These are phyloP conservation scores for Mycena sanguinolenta DNA, from an alignment of 768 basidiomycete genomes.

Conservation along the genomic window DNA sequence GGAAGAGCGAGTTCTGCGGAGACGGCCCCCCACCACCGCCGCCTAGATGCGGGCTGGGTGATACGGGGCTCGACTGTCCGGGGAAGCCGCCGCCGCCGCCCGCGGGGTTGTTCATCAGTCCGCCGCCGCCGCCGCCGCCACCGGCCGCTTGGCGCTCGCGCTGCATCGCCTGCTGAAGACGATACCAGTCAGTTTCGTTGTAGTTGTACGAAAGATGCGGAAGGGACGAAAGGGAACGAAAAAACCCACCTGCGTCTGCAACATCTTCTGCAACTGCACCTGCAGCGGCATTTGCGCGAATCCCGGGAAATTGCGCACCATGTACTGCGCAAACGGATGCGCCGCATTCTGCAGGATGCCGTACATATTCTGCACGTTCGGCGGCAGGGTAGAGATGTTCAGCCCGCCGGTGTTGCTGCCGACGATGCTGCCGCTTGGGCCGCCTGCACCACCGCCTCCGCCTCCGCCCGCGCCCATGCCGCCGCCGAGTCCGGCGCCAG, in stretches of 20 bases:
- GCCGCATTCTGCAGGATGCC: conserved; percentile 65
- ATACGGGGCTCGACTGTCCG: conserved; percentile 41
- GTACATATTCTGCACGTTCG: conserved; percentile 58
- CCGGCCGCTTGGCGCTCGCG: conserved; percentile 40
- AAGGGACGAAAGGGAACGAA: background rate
- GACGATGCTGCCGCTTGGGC: background rate
- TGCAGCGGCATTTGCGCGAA: conserved; percentile 65
- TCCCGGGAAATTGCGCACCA: conserved; percentile 63
- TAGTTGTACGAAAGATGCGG: no score
- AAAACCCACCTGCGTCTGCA: conserved; percentile 60
- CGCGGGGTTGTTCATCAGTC: background rate
- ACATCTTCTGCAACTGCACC: conserved; percentile 73
- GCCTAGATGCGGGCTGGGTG: conserved; percentile 43
- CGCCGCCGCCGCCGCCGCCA: conserved; percentile 19
- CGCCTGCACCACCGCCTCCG: no score
- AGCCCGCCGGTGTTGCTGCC: no score
- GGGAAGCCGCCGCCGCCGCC: conserved; percentile 33
- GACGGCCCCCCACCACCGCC: conserved; percentile 40
- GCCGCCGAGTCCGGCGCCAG: background rate
- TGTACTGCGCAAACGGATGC: conserved; percentile 72
- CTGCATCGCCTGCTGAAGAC: conserved; percentile 37
- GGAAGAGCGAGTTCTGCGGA: conserved; percentile 38
- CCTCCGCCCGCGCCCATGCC: conserved; percentile 2
- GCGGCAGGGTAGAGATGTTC: conserved; percentile 39
- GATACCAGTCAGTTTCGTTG: conserved; percentile 9